Evolutionary conservation across 768 basidiomycete genomes (phyloP).

Genomic region (Filobasidium wieringae): DNA sequence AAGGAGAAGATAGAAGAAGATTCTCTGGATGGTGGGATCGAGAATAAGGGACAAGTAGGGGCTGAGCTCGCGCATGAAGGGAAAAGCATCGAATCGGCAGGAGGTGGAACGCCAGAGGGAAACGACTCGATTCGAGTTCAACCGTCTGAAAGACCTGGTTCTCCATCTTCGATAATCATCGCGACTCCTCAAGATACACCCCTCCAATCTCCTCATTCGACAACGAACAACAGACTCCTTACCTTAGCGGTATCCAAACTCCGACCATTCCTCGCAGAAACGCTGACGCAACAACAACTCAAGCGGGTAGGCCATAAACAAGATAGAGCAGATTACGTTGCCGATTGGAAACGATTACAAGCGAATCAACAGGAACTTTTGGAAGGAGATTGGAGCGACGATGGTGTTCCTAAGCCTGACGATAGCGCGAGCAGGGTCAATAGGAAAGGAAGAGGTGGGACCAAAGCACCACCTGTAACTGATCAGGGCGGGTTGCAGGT

Average conservation of each 20-base stretch:
- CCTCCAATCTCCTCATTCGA: neutral
- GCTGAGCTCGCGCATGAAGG: neutral
- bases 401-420: neutral
- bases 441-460: neutral
- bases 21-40: neutral
- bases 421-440: too few relatives aligned
- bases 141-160: neutral
- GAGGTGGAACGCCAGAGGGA: neutral
- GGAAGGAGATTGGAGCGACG: neutral
- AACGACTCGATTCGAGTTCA: neutral
- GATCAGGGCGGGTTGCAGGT: neutral
- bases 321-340: conserved; percentile 1
- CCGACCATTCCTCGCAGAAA: neutral
- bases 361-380: neutral
- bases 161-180: neutral
- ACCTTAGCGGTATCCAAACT: neutral
- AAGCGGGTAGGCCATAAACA: neutral
- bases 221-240: neutral
- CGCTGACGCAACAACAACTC: neutral
- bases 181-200: too few relatives aligned
- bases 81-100: neutral
- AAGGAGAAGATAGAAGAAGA: neutral
- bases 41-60: neutral
- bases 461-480: neutral
- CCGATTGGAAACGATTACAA: neutral